Evolutionary conservation across 345 rosid species (phyloP).

Genomic region (Salix caprea): DNA sequence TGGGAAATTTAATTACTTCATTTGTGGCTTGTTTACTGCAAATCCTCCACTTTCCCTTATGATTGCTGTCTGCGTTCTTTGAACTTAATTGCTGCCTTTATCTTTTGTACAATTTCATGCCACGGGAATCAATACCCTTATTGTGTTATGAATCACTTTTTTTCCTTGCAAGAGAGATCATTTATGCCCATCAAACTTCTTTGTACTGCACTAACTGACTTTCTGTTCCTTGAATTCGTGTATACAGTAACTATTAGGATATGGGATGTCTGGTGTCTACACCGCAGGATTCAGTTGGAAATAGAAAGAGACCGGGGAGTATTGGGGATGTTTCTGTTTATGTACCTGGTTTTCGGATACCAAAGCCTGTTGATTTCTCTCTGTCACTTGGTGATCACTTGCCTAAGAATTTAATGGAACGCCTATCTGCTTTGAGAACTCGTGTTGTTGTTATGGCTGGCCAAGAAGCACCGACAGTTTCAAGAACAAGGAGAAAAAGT

Average conservation of each 20-base stretch:
- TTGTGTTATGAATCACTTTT: not conserved
- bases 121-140: conserved; percentile 15
- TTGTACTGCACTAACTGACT: conserved; percentile 3
- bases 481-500: conserved; percentile 86
- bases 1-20: conserved; percentile 51
- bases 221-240: conserved; percentile 27
- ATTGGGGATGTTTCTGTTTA: conserved; percentile 87
- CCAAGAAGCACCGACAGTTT: conserved; percentile 93
- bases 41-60: conserved; percentile 25
- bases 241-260: conserved; percentile 25
- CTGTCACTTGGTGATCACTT: conserved; percentile 61
- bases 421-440: conserved; percentile 78
- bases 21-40: conserved; percentile 28
- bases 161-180: conserved; percentile 2
- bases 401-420: conserved; percentile 70
- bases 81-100: conserved; percentile 2
- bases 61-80: conserved; percentile 24
- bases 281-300: conserved; percentile 73
- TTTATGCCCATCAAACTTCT: not conserved
- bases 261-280: conserved; percentile 97
- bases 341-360: conserved; percentile 93
- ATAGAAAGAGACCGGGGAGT: conserved; percentile 73
- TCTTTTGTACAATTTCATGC: conserved; percentile 9
- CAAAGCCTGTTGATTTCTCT: conserved; percentile 79
- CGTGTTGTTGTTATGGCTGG: conserved; percentile 97